Evolutionary conservation across 2,329 filamentous ascomycete genomes (phyloP), one percentile per base, ranked within the genome.

Genomic region (Arthrobotrys pseudoclavata): DNA sequence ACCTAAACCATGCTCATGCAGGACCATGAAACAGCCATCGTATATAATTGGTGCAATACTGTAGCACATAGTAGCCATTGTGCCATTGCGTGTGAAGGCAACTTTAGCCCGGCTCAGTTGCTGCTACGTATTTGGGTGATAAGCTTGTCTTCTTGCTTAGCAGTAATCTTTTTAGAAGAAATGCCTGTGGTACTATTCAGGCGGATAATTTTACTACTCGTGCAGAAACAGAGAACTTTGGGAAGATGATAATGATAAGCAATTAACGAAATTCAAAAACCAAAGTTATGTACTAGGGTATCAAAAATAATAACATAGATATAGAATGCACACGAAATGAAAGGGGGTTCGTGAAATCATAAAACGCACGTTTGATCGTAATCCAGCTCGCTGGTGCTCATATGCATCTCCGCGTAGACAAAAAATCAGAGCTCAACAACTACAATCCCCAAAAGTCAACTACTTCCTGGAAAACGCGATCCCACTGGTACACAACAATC

Each of bases 401-500:
- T 6, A 37, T n/a, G 15, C 7, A 20, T 37, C 29, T 6, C 18
- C n/a, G 9, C 7, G 6, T 20, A 20, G 10, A 7, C 42, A 45
- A 37, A 5, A 34, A 18, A 57, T 31, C 31, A 13, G 20, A 5
- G 15, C 3, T 22, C 10, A 6, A 37, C 12, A 42, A 22, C 31
- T 69, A 76, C 40, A 76, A 52, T 6, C 45, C 71, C 72, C 66
- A 76, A 26, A 76, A 76, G 5, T 66, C 66, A 52, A 70, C 45
- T 4, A 76, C 22, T 20, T 69, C 72, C 13, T 31, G 42, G 34
- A 76, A 37, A 26, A 76, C 34, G 13, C 29, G 64, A 18, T 76
- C 72, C 72, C 72, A 76, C 37, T 76, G 72, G 22, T 70, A 76
- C 6, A 76, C 78, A 18, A 79, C 67, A 22, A 80, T 55, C 15